A percentile compares a stretch with the other conserved stretches of the same genome.
These are phyloP conservation scores for Ophiocordyceps camponoti-rufipedis DNA, from an alignment of 2,329 filamentous ascomycete species.

Conservation along the genomic window DNA sequence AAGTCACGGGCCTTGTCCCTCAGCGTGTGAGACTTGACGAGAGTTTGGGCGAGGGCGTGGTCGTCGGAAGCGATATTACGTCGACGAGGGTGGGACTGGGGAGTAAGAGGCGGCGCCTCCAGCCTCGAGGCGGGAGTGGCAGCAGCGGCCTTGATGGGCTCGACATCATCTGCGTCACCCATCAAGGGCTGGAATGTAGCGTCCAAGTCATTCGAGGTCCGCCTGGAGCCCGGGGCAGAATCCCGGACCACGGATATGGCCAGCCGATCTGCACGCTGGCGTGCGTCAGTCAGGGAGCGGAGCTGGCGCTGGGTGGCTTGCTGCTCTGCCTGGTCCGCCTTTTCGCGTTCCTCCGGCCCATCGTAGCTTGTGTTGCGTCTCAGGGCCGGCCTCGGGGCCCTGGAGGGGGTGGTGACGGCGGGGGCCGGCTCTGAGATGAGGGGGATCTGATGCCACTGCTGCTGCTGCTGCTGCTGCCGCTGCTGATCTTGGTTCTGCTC, in stretches of 20 bases:
- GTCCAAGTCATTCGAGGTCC: slow-evolving; percentile 15
- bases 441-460: not conserved
- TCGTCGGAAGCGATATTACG: slow-evolving; percentile 6
- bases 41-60: slow-evolving; percentile 14
- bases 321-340: slow-evolving; percentile 20
- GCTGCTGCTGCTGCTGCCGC: slow-evolving; percentile 3
- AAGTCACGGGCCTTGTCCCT: slow-evolving; percentile 12
- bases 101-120: slow-evolving; percentile 7
- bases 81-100: slow-evolving; percentile 8
- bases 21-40: slow-evolving; percentile 15
- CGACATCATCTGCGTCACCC: slow-evolving; percentile 12
- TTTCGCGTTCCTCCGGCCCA: slow-evolving; percentile 19
- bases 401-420: slow-evolving; percentile 2
- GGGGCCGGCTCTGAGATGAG: not conserved
- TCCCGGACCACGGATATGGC: slow-evolving; percentile 20
- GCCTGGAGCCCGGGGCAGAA: slow-evolving; percentile 17
- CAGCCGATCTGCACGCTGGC: slow-evolving; percentile 18
- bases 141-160: slow-evolving; percentile 5
- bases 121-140: slow-evolving; percentile 1
- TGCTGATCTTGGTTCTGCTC: too few relatives aligned
- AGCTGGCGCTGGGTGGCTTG: slow-evolving; percentile 17
- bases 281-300: slow-evolving; percentile 20
- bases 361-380: slow-evolving; percentile 25
- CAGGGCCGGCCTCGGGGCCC: slow-evolving; percentile 17
- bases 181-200: slow-evolving; percentile 15